Evolutionary conservation across 2,329 filamentous ascomycete species (phyloP).

Genomic region (Fusarium brachygibbosum): DNA sequence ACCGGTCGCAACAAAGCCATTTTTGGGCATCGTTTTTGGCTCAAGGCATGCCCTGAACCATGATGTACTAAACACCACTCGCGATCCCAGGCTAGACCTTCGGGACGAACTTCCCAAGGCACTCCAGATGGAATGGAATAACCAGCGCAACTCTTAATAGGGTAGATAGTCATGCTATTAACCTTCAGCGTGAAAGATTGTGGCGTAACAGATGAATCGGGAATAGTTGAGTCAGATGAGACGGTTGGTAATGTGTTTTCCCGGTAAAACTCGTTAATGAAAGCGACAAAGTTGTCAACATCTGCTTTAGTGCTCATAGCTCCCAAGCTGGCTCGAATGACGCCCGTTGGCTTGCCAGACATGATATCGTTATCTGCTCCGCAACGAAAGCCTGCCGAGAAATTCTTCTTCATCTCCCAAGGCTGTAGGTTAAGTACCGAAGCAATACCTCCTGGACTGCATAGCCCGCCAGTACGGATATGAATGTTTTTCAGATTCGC

Average conservation of each 20-base stretch:
- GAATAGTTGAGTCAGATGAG: not conserved
- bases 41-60: slow-evolving; percentile 86
- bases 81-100: slow-evolving; percentile 93
- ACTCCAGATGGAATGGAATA: slow-evolving; percentile 74
- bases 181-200: slow-evolving; percentile 54
- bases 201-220: not conserved
- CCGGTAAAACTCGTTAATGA: slow-evolving; percentile 74
- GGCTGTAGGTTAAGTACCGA: slow-evolving; percentile 78
- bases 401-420: slow-evolving; percentile 87
- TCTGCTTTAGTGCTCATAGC: slow-evolving; percentile 88
- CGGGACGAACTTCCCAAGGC: slow-evolving; percentile 81
- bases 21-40: slow-evolving; percentile 86
- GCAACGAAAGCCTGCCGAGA: slow-evolving; percentile 86
- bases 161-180: slow-evolving; percentile 81
- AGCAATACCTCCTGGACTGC: slow-evolving; percentile 90
- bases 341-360: slow-evolving; percentile 86
- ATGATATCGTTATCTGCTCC: slow-evolving; percentile 86
- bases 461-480: slow-evolving; percentile 88
- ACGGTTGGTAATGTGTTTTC: slow-evolving; percentile 24
- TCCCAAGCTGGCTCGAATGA: slow-evolving; percentile 87
- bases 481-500: slow-evolving; percentile 84
- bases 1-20: slow-evolving; percentile 87
- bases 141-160: slow-evolving; percentile 93
- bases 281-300: slow-evolving; percentile 77
- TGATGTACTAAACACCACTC: slow-evolving; percentile 96